Evolutionary conservation across 768 basidiomycete species (phyloP).

Genomic region (Russula lepida): DNA sequence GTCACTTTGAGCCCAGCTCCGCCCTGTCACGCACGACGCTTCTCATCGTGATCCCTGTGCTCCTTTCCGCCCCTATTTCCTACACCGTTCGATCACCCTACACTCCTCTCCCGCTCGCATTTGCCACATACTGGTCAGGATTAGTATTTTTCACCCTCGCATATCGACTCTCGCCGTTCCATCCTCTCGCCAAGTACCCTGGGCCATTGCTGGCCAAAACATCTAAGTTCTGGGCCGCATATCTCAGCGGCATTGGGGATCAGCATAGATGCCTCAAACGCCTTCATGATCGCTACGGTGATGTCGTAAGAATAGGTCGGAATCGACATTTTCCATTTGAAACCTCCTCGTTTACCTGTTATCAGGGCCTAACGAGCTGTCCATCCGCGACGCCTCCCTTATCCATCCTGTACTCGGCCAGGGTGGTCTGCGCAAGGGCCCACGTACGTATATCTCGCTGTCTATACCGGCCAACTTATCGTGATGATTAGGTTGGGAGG

Average conservation of each 20-base stretch:
- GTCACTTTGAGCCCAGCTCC: constrained; percentile 3
- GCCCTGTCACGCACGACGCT: background rate
- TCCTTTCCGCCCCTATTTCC: constrained; percentile 4
- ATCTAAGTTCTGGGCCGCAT: constrained; percentile 34
- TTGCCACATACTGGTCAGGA: background rate
- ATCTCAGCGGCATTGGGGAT: constrained; percentile 32
- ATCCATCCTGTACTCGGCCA: constrained; percentile 4
- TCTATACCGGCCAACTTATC: too few relatives aligned
- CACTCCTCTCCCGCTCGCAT: background rate
- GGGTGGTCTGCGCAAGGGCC: constrained; percentile 18
- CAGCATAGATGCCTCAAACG: constrained; percentile 25
- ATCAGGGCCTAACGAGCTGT: constrained; percentile 10
- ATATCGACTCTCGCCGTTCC: constrained; percentile 46
- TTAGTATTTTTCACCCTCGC: constrained; percentile 16
- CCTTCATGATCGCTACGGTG: constrained; percentile 31
- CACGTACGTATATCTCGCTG: background rate
- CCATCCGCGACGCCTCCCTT: constrained; percentile 6
- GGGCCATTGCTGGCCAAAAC: constrained; percentile 39
- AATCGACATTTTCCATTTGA: background rate
- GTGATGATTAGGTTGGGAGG: constrained; percentile 11
- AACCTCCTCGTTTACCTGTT: background rate
- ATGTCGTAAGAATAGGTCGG: constrained; percentile 33
- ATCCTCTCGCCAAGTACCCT: constrained; percentile 44
- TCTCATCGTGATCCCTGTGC: background rate
- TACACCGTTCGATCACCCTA: background rate